phyloP scores from a whole-genome alignment of 345 rosid genomes.

The Citrus glauca region DNA sequence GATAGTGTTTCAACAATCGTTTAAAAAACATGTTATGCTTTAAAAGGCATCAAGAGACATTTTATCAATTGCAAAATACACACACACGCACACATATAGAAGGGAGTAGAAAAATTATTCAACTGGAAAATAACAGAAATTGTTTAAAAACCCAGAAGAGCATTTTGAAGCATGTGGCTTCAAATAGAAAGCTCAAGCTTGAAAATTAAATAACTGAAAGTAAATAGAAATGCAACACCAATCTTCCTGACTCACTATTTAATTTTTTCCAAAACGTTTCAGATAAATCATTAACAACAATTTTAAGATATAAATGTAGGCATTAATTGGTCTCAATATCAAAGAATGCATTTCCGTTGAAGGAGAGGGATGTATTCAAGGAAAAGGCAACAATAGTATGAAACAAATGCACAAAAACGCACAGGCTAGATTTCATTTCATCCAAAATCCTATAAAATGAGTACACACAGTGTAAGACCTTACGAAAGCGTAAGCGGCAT shows the following conservation, averaged over 20 bases:
- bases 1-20: not conserved
- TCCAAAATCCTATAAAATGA: conserved; percentile 14
- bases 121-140: not conserved
- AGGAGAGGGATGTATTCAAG: conserved; percentile 4
- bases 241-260: not conserved
- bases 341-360: not conserved
- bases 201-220: not conserved
- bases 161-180: not conserved
- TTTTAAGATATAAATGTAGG: not conserved
- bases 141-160: not conserved
- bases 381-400: not conserved
- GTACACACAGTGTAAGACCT: conserved; percentile 79
- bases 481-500: conserved; percentile 97
- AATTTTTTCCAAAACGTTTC: not conserved
- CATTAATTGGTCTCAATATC: too few relatives aligned
- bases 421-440: not conserved
- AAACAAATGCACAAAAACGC: conserved; percentile 7
- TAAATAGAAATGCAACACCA: not conserved
- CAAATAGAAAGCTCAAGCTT: not conserved
- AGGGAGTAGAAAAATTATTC: not conserved
- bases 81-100: not conserved
- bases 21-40: not conserved
- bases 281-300: not conserved
- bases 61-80: not conserved
- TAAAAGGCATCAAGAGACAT: not conserved